Base-by-base conservation (phyloP, 2,329 filamentous ascomycete genomes). In the Xylariaceae sp. region DNA sequence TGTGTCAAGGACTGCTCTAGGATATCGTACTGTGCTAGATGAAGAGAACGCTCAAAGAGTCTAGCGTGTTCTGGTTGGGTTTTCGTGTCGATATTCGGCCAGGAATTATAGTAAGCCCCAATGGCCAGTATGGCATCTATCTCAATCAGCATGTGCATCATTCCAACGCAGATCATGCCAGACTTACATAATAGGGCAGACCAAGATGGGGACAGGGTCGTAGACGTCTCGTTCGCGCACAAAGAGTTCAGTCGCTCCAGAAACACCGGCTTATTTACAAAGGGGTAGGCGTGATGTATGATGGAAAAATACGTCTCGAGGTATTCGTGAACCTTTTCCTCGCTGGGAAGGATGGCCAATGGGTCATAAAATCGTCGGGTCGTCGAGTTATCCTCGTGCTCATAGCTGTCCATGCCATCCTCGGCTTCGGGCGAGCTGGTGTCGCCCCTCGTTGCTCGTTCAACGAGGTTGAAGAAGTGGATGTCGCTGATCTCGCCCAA, bases 51-150 rank as follows among this genome's bases (percentile, higher is more conserved):
- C n/a, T 35, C 30, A 15, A 40, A 40, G 12, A 40, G 38, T 12
- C 7, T 26, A n/a, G 26, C 17, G 15, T 40, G 38, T 13, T 30
- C 33, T 34, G 17, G 15, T 17, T 34, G 19, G 12, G 38, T 28
- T n/a, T 34, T 24, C 6, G 31, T n/a, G 7, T n/a, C 18, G 18
- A n/a, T 12, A 4, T 11, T 13, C 9, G 22, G 38, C 18, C 33
- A 40, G 13, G 38, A 33, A 22, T 24, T 18, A 19, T 40, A 40
- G 32, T 40, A 40, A 26, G 38, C 31, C 3, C 38, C 38, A 17
- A 40, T 22, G 4, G 38, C 38, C 3, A 40, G 24, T 17, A 40
- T 22, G 4, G 37, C 26, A 33, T 39, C 37, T 39, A 19, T 15
- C 9, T 19, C 13, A 6, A 26, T 26, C 22, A 26, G 22, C 22